Conservation (phyloP, 2,329 filamentous ascomycete species). For the Scedosporium apiospermum region DNA sequence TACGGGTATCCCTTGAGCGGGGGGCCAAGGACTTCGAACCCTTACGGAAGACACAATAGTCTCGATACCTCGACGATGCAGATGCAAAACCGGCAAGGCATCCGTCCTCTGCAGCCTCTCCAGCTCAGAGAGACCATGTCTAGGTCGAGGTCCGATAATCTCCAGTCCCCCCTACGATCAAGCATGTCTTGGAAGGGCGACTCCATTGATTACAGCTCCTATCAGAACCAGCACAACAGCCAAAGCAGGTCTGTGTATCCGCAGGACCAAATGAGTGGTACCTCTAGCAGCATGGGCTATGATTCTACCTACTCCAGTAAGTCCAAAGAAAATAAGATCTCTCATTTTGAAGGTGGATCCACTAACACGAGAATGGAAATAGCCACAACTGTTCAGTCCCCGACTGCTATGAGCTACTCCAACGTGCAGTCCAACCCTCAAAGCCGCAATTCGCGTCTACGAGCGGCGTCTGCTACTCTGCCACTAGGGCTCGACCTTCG, state of each 20-base stretch:
- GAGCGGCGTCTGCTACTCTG: slow-evolving; percentile 38
- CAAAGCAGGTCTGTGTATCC: slow-evolving; percentile 42
- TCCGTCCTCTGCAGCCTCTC: slow-evolving; percentile 46
- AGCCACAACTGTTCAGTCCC: slow-evolving; percentile 39
- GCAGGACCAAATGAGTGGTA: slow-evolving; percentile 34
- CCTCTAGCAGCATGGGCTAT: slow-evolving; percentile 33
- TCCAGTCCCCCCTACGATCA: slow-evolving; percentile 49
- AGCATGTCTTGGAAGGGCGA: slow-evolving; percentile 57
- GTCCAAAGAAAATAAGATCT: slow-evolving; percentile 11
- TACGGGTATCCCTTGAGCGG: slow-evolving; percentile 43
- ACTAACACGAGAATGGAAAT: not conserved
- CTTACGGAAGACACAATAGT: slow-evolving; percentile 40
- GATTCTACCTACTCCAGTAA: slow-evolving; percentile 45
- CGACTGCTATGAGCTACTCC: slow-evolving; percentile 40
- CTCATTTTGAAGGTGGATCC: not conserved
- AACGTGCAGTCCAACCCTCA: slow-evolving; percentile 24
- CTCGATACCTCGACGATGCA: slow-evolving; percentile 34
- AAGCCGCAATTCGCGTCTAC: slow-evolving; percentile 32
- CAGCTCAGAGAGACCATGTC: slow-evolving; percentile 49
- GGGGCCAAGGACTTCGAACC: slow-evolving; percentile 39
- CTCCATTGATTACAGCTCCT: slow-evolving; percentile 46
- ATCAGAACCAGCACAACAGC: slow-evolving; percentile 33
- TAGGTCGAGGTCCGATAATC: slow-evolving; percentile 45
- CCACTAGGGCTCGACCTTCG: slow-evolving; percentile 35
- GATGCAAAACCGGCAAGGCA: slow-evolving; percentile 32